A percentile compares a stretch with the other conserved stretches of the same genome.
Conservation (phyloP, 1,139 yeast genomes). For the Ogataea hybrid region DNA sequence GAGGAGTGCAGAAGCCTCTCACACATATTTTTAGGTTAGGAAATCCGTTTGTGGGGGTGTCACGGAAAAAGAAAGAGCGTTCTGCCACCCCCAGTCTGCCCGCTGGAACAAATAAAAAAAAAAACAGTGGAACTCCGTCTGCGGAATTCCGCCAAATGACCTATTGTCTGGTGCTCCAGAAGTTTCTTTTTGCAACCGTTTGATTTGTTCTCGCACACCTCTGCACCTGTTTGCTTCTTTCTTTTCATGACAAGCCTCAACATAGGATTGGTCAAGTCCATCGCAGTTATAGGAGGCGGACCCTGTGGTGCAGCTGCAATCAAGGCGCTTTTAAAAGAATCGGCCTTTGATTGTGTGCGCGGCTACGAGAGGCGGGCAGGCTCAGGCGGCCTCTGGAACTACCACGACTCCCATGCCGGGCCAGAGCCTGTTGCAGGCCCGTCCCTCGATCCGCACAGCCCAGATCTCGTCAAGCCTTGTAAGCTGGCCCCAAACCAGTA, state of each 20-base stretch:
- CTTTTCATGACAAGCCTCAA: slow-evolving; percentile 13
- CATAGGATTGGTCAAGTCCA: slow-evolving; percentile 17
- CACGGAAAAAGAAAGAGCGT: slow-evolving; percentile 1
- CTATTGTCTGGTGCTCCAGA: not conserved
- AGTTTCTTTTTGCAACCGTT: not conserved
- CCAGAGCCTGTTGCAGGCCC: slow-evolving; percentile 19
- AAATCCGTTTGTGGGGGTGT: slow-evolving; percentile 9
- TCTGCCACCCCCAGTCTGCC: not conserved
- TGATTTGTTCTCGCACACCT: not conserved
- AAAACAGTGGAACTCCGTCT: slow-evolving; percentile 7
- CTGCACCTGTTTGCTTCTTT: slow-evolving; percentile 4
- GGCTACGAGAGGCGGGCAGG: slow-evolving; percentile 49
- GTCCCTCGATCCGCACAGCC: slow-evolving; percentile 20
- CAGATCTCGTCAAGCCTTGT: slow-evolving; percentile 9
- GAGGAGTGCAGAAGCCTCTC: not conserved
- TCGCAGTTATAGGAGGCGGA: slow-evolving; percentile 65
- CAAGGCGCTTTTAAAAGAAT: slow-evolving; percentile 49
- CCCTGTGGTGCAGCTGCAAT: slow-evolving; percentile 64
- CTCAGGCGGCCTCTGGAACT: slow-evolving; percentile 58
- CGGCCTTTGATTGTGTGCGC: slow-evolving; percentile 41
- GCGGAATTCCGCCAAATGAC: not conserved
- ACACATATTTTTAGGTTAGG: not conserved
- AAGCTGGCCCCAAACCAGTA: slow-evolving; percentile 20
- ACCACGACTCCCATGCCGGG: slow-evolving; percentile 26
- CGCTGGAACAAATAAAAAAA: not conserved